Percentiles rank a stretch among this genome's conserved stretches.
phyloP scores from a whole-genome alignment of 176 grass and related monocot genomes.

The Musa acuminata region DNA sequence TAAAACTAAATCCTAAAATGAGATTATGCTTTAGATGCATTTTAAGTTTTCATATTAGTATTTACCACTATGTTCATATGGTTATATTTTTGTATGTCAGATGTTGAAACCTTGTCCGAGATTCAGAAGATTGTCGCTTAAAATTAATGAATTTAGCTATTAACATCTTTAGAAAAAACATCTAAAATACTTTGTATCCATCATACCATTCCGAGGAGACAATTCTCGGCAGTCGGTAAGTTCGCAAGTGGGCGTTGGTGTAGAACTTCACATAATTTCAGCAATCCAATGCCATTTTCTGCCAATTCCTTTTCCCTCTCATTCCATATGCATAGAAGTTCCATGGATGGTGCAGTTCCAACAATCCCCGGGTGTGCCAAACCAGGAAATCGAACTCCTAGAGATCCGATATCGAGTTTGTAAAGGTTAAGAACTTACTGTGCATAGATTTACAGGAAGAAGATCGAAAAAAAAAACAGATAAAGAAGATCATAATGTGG shows the following conservation, averaged over 20 bases:
- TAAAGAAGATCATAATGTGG: neutral
- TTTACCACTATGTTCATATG: too few species aligned
- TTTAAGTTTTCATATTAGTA: too few species aligned
- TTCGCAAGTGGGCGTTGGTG: conserved; percentile 72
- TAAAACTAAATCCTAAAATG: too few species aligned
- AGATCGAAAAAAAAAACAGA: neutral
- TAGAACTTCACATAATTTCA: conserved; percentile 76
- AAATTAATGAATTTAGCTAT: neutral
- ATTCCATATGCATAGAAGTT: conserved; percentile 88
- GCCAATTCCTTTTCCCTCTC: conserved; percentile 68
- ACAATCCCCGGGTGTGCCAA: conserved; percentile 83
- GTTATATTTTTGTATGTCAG: too few species aligned
- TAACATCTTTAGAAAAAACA: neutral
- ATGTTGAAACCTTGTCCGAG: too few species aligned
- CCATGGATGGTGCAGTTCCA: conserved; percentile 73
- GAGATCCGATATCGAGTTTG: neutral
- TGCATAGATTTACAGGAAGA: neutral
- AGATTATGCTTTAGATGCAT: too few species aligned
- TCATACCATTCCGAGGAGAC: conserved; percentile 72
- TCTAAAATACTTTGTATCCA: neutral
- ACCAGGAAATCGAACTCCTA: conserved; percentile 85
- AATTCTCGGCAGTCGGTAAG: conserved; percentile 54
- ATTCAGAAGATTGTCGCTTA: neutral
- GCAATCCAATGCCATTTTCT: conserved; percentile 32
- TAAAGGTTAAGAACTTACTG: neutral